A percentile compares a stretch with the other conserved stretches of the same genome.
phyloP scores from a whole-genome alignment of 1,284 basidiomycete genomes.

The Hypsizygus ulmarius region DNA sequence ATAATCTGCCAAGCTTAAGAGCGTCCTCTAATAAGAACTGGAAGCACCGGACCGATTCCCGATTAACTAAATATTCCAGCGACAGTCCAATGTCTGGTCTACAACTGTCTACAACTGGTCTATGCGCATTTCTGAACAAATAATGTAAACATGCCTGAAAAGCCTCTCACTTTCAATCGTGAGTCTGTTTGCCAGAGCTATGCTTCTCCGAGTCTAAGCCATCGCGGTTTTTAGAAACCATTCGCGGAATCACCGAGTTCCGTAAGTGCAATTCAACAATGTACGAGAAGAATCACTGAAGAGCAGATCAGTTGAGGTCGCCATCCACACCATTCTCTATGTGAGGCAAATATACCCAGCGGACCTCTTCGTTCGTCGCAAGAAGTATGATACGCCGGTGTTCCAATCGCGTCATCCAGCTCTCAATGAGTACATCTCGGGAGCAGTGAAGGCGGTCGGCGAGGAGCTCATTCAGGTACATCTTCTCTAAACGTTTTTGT shows the following conservation, averaged over 20 bases:
- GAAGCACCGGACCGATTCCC: background rate
- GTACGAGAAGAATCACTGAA: background rate
- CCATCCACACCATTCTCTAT: constrained; percentile 89
- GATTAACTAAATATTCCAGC: too few relatives aligned
- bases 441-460: constrained; percentile 70
- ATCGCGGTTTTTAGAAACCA: constrained; percentile 43
- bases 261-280: constrained; percentile 38
- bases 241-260: constrained; percentile 63
- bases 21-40: too few relatives aligned
- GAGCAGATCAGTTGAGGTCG: constrained; percentile 76
- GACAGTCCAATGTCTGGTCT: too few relatives aligned
- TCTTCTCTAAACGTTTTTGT: constrained; percentile 6
- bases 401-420: constrained; percentile 90
- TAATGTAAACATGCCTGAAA: constrained; percentile 21
- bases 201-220: constrained; percentile 1
- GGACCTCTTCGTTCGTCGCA: constrained; percentile 81
- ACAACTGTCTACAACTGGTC: background rate
- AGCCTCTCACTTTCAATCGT: constrained; percentile 42
- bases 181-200: constrained; percentile 15
- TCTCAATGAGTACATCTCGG: constrained; percentile 84
- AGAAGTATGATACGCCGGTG: constrained; percentile 87
- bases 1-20: too few relatives aligned
- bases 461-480: constrained; percentile 72
- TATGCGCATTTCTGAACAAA: background rate
- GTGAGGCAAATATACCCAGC: constrained; percentile 88